Percentiles rank a stretch among this genome's conserved stretches.
These are phyloP conservation scores for Parmelia sp. DNA, from an alignment of 495 filamentous ascomycete genomes.

Conservation along the genomic window DNA sequence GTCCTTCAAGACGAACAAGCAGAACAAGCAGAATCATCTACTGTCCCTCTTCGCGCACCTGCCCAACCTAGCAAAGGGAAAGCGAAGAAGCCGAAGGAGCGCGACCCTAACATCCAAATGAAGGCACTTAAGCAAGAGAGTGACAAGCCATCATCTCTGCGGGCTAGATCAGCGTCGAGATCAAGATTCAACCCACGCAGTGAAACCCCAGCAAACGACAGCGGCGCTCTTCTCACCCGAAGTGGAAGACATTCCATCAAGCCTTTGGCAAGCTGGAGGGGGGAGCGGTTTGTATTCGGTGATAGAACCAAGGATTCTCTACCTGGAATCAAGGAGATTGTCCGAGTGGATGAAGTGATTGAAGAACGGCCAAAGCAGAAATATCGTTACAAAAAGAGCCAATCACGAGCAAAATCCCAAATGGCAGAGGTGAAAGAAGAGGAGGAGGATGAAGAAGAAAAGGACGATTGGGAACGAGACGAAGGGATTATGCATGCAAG, in stretches of 20 bases:
- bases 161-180: conserved; percentile 30
- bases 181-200: conserved; percentile 62
- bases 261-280: conserved; percentile 82
- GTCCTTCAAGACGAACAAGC: conserved; percentile 25
- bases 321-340: conserved; percentile 64
- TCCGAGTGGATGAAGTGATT: conserved; percentile 61
- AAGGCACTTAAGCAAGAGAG: conserved; percentile 10
- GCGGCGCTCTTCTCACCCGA: conserved; percentile 44
- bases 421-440: conserved; percentile 36
- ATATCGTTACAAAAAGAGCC: conserved; percentile 27
- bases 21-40: conserved; percentile 26
- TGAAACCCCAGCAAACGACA: conserved; percentile 52
- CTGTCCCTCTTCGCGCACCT: conserved; percentile 13
- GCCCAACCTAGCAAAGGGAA: conserved; percentile 1
- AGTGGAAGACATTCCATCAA: conserved; percentile 56
- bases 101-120: conserved; percentile 17
- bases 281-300: conserved; percentile 64
- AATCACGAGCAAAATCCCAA: conserved; percentile 34
- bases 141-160: conserved; percentile 9
- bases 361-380: conserved; percentile 35
- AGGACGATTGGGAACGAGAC: conserved; percentile 56
- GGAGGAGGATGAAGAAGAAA: conserved; percentile 43
- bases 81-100: conserved; percentile 11
- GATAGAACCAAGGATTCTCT: conserved; percentile 47
- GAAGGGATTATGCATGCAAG: conserved; percentile 52